Evolutionary conservation across 257 asterid species (phyloP), one percentile per base, ranked within the genome.

Genomic region (Jaltomata sinuosa): DNA sequence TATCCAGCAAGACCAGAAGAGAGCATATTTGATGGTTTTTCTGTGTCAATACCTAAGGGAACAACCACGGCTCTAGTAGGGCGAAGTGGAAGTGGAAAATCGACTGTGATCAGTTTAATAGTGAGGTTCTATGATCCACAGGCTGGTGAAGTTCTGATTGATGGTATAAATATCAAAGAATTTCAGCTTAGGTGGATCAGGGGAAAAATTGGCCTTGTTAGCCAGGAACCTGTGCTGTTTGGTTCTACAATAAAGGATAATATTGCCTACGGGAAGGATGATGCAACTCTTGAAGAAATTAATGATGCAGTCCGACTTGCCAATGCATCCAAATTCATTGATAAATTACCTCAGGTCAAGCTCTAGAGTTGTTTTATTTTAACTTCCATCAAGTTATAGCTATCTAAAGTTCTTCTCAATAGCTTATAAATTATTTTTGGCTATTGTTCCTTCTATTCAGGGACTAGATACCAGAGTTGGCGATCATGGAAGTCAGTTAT

Each of bases 1-100:
- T 94, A 93, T 86, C 98, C 98, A 31, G 93, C 96, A 11, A 92
- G 98, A 80, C 95, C 97, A 4, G 85, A 89, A 11, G 97, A 94
- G 84, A 88, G 61, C 32, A 90, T 94, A 61, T 93, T 94, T 84
- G 86, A 85, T 21, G 97, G 97, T 8, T 92, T 94, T 86, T 92
- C 97, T 47, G 80, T 93, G 36, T 84, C 14, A 64, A 92, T 94
- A 77, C 91, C 94, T 7, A 89, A 86, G 8, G 97, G 94, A 42
- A 89, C 93, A 16, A 92, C 98, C 3, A 89, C 95, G 0, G 94
- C 93, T 65, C 82, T 91, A 69, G 93, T 91, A 7, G 94, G 94
- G 45, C 90, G 87, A 42, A 91, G 93, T 82, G 94, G 94, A 15
- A 87, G 90, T 54, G 94, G 94, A n/a, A 91, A 91, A 87, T 90